Conservation (phyloP, 2,329 filamentous ascomycete genomes). For the Hymenoscyphus occultus region DNA sequence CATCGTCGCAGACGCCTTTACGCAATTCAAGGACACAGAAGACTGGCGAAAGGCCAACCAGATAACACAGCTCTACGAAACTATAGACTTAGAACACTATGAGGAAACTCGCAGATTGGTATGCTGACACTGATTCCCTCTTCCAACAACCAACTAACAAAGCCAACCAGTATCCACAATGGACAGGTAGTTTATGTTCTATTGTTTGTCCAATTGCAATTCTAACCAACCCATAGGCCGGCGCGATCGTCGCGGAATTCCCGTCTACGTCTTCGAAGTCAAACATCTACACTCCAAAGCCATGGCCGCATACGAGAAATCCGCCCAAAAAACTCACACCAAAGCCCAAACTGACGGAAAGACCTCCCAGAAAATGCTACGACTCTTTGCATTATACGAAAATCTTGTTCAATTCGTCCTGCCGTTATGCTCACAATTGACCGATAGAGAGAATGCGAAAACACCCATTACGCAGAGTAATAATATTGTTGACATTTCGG, state of each 20-base stretch:
- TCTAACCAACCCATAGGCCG: conserved; percentile 54
- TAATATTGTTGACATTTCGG: conserved; percentile 91
- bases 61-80: conserved; percentile 76
- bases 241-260: conserved; percentile 85
- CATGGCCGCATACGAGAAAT: conserved; percentile 73
- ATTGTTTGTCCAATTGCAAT: too few relatives aligned
- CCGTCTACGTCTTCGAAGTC: conserved; percentile 88
- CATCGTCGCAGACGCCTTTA: conserved; percentile 70
- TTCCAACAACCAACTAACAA: conserved; percentile 23
- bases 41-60: conserved; percentile 80
- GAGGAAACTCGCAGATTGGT: conserved; percentile 77
- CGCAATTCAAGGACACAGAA: conserved; percentile 85
- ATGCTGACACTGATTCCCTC: conserved; percentile 33
- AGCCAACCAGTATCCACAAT: conserved; percentile 77
- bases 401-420: conserved; percentile 84
- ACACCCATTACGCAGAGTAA: conserved; percentile 91
- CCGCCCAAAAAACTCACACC: conserved; percentile 50
- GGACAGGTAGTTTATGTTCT: conserved; percentile 46
- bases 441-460: conserved; percentile 66
- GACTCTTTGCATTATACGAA: conserved; percentile 90
- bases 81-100: conserved; percentile 81
- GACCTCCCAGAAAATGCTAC: conserved; percentile 71
- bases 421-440: conserved; percentile 76
- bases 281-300: conserved; percentile 78
- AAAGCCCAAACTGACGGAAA: conserved; percentile 64